phyloP scores from a whole-genome alignment of 495 filamentous ascomycete species.

The Penicillium coprophilum region DNA sequence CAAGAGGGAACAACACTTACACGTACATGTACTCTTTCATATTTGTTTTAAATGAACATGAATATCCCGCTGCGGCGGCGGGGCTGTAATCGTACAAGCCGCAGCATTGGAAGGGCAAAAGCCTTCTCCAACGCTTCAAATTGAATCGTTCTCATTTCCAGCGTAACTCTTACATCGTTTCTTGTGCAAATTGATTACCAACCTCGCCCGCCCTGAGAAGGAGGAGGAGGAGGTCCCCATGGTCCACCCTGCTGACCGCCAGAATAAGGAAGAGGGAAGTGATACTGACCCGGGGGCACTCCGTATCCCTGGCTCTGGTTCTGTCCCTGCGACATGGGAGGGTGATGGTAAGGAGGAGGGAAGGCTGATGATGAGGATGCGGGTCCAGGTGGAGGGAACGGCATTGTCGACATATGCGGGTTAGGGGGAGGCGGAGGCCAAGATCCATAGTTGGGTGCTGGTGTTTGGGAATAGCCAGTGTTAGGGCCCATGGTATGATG shows the following conservation, averaged over 20 bases:
- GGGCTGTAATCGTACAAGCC: not conserved
- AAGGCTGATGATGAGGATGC: slow-evolving; percentile 28
- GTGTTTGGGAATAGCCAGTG: slow-evolving; percentile 41
- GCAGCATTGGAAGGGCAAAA: not conserved
- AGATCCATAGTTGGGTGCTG: slow-evolving; percentile 50
- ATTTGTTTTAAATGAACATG: not conserved
- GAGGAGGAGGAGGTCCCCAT: slow-evolving; percentile 21
- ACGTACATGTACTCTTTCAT: not conserved
- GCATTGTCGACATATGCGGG: slow-evolving; percentile 25
- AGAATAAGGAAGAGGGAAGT: slow-evolving; percentile 40
- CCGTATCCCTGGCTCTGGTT: slow-evolving; percentile 25
- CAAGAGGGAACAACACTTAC: not conserved
- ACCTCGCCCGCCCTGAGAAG: slow-evolving; percentile 23
- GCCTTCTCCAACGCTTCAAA: not conserved
- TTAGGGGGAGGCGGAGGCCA: slow-evolving; percentile 52
- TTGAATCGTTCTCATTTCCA: not conserved
- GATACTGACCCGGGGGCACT: slow-evolving; percentile 39
- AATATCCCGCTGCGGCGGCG: not conserved
- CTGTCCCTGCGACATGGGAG: slow-evolving; percentile 19
- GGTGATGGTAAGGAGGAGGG: slow-evolving; percentile 24
- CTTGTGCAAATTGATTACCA: slow-evolving; percentile 23
- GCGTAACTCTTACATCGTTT: slow-evolving; percentile 1
- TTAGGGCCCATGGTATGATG: slow-evolving; percentile 1
- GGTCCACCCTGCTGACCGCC: slow-evolving; percentile 22
- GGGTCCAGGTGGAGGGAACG: slow-evolving; percentile 22